Base-by-base conservation (phyloP, 768 basidiomycete genomes). In the Chalciporus pseudorubinellus region DNA sequence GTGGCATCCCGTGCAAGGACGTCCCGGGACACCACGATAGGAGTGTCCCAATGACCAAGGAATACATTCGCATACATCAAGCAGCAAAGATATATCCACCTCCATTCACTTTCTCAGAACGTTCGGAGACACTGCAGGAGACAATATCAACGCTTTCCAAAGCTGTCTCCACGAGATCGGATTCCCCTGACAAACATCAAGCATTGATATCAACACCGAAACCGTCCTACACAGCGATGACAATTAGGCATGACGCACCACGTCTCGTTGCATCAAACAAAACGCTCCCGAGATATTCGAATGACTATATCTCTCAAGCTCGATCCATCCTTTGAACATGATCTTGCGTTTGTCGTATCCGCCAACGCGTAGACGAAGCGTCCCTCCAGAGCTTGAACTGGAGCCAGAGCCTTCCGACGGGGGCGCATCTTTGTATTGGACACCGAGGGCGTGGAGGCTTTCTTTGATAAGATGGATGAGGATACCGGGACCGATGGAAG, bases 81-180 rank as follows among this genome's bases (percentile, higher is more conserved):
- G 7, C 5, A 11, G 20, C n/a, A 47, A 34, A 46, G 40, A 22
- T 3, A 41, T 14, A 12, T 9, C 6, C 22, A 46, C 21, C 9
- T n/a, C 20, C 45, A 44, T 36, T 19, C 12, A 40, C 36, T 48
- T 68, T 39, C 60, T 56, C 46, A 75, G 60, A 6, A 91, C 87
- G 68, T 85, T 78, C 14, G 82, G 84, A 46, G 76, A 77, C 10
- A 92, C 73, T 1, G 62, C 61, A 0, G 72, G 67, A 10, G 80
- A 80, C 56, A 67, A 59, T 39, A 88, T 78, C 39, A 87, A 58
- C 7, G 71, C 73, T 61, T 83, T 88, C 85, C 88, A 92, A 33
- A 91, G 72, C 63, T 80, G 77, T 36, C 88, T 73, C 89, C 89
- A 91, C 39, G 83, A 85, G 44, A 89, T 79, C 20, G 88, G 89